These are phyloP conservation scores for Scopulariopsis brevicaulis DNA, from an alignment of 2,329 filamentous ascomycete species.

Conservation along the genomic window DNA sequence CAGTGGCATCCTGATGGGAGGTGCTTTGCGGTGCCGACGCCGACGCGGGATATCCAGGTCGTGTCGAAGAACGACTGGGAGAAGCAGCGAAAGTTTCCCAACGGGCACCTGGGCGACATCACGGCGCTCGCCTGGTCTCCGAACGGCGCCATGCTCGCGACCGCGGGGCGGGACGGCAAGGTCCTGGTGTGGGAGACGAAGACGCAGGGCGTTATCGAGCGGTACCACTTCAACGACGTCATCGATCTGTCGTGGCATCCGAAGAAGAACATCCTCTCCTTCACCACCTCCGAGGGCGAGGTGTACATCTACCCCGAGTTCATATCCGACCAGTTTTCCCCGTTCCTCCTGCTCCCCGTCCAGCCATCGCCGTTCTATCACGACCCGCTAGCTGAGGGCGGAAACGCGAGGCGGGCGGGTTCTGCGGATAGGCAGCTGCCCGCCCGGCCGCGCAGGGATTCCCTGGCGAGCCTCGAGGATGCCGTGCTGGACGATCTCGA, in stretches of 20 bases:
- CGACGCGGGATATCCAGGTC: constrained; percentile 72
- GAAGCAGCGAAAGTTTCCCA: constrained; percentile 66
- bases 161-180: constrained; percentile 56
- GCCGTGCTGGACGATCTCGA: constrained; percentile 58
- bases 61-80: constrained; percentile 87
- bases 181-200: constrained; percentile 81
- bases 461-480: constrained; percentile 61
- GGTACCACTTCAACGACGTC: constrained; percentile 71
- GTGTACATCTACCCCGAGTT: constrained; percentile 79
- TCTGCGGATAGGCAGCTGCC: constrained; percentile 6
- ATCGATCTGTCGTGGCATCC: constrained; percentile 88
- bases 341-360: constrained; percentile 41
- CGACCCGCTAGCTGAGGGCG: constrained; percentile 61
- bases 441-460: constrained; percentile 22
- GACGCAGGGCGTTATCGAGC: constrained; percentile 70
- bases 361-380: constrained; percentile 82
- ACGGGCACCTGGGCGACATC: constrained; percentile 73
- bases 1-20: constrained; percentile 93
- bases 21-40: constrained; percentile 77
- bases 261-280: constrained; percentile 70
- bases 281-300: constrained; percentile 86
- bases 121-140: constrained; percentile 88
- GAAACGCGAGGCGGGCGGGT: constrained; percentile 44
- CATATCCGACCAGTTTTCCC: constrained; percentile 44
- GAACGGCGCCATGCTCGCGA: constrained; percentile 79